Evolutionary conservation across 2,329 filamentous ascomycete genomes (phyloP), one percentile per base, ranked within the genome.

Genomic region (Rugonectria rugulosa): DNA sequence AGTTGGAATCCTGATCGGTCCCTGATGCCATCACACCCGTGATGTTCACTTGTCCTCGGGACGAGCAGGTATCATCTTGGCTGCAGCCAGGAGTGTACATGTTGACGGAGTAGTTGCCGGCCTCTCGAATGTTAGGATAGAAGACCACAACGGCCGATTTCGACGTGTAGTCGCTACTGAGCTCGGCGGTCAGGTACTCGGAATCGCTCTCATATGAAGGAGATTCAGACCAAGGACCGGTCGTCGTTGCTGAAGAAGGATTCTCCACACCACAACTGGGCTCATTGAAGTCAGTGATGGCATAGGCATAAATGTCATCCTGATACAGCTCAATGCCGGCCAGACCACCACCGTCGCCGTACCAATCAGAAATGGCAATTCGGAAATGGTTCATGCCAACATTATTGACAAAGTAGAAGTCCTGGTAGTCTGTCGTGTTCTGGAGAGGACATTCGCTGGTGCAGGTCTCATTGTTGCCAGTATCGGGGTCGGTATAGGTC

Each of bases 61-160:
- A 87, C 15, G 71, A 72, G 71, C 96, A 99, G 3, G 88, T 89
- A 47, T 81, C 82, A 70, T 97, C 94, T 63, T 91, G 86, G 23
- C 85, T 75, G 71, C 96, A 99, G 17, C 95, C 95, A 14, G 95
- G 95, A 0, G 95, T 99, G 75, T 93, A 99, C 57, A 99, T 78
- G 56, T 90, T 91, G 67, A 99, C 86, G 0, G 90, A 89, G 73
- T 99, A 99, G 69, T 96, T 94, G 44, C 95, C 96, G 2, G 92
- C 90, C 70, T 96, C 88, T 63, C 86, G 87, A 62, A 99, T 89
- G 69, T 96, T 88, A 1, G 96, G 95, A 48, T 82, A 78, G 72
- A 97, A 96, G 3, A 90, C 85, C 6, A 98, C 87, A 1, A 85
- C 85, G 0, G 88, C 85, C 1, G 85, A 81, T 37, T 85, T 77